Conservation (phyloP, 148 eudicot species). For the Persicaria maculosa region DNA sequence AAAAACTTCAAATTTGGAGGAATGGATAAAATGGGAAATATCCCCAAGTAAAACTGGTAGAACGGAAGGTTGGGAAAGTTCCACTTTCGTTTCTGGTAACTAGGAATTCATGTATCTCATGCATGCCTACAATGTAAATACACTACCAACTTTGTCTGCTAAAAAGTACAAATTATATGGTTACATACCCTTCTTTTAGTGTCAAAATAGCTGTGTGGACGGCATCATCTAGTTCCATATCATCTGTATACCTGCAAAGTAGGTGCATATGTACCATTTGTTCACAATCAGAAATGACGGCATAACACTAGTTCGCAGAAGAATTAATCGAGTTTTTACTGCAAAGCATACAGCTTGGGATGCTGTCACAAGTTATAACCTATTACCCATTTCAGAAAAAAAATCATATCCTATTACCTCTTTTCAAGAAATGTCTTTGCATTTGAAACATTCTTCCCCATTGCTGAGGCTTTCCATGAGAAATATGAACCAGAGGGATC, state of each 20-base stretch:
- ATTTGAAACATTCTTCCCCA: conserved; percentile 98
- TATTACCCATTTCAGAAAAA: background rate
- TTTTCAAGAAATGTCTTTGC: conserved; percentile 99
- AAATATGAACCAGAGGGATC: conserved; percentile 99
- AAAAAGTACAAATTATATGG: background rate
- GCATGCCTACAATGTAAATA: background rate
- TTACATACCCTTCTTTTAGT: conserved; percentile 87
- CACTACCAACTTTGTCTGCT: background rate
- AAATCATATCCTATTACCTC: conserved; percentile 34
- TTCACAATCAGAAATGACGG: background rate
- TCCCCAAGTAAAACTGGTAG: too few relatives aligned
- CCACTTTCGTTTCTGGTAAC: background rate
- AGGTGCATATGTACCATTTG: background rate
- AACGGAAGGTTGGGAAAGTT: too few relatives aligned
- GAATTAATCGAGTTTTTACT: too few relatives aligned
- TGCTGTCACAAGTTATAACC: background rate
- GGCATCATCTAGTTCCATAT: conserved; percentile 99
- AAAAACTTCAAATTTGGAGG: too few relatives aligned
- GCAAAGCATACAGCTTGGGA: background rate
- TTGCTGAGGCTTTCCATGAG: conserved; percentile 99
- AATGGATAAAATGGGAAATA: too few relatives aligned
- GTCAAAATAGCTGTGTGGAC: conserved; percentile 97
- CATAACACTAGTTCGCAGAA: too few relatives aligned
- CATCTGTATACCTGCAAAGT: conserved; percentile 80
- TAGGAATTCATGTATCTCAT: background rate